Conservation (phyloP, 139 green algal species). For the Chlorokybus atmophyticus region DNA sequence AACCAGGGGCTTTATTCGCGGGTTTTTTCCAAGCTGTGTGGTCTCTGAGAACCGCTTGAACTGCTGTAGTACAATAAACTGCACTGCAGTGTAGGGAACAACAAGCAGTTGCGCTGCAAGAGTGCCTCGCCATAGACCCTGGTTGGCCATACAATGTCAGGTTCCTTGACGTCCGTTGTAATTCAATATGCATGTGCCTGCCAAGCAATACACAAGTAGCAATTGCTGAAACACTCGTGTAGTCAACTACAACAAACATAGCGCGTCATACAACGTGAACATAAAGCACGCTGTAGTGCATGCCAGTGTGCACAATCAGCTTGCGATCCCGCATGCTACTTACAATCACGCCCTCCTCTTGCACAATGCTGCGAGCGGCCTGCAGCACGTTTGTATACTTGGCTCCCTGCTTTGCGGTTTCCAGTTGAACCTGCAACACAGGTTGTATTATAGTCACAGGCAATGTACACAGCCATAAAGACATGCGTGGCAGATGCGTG, state of each 20-base stretch:
- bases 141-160: slow-evolving; percentile 11
- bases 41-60: slow-evolving; percentile 17
- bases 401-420: slow-evolving; percentile 33
- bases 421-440: slow-evolving; percentile 74
- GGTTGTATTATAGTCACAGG: background rate
- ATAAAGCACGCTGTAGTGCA: background rate
- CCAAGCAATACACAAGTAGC: too few species aligned
- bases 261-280: too few species aligned
- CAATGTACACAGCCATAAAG: background rate
- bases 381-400: slow-evolving; percentile 83
- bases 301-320: background rate
- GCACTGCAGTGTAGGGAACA: slow-evolving; percentile 90
- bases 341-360: slow-evolving; percentile 77
- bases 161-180: too few species aligned
- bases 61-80: slow-evolving; percentile 84
- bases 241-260: too few species aligned
- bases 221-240: too few species aligned
- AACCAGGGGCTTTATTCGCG: slow-evolving; percentile 25
- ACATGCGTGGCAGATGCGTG: background rate
- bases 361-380: slow-evolving; percentile 62
- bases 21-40: background rate
- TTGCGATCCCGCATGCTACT: background rate
- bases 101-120: slow-evolving; percentile 81
- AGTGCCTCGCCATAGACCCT: slow-evolving; percentile 88
- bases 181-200: too few species aligned